These are phyloP conservation scores for Populus nigra DNA, from an alignment of 345 rosid species.

Conservation along the genomic window DNA sequence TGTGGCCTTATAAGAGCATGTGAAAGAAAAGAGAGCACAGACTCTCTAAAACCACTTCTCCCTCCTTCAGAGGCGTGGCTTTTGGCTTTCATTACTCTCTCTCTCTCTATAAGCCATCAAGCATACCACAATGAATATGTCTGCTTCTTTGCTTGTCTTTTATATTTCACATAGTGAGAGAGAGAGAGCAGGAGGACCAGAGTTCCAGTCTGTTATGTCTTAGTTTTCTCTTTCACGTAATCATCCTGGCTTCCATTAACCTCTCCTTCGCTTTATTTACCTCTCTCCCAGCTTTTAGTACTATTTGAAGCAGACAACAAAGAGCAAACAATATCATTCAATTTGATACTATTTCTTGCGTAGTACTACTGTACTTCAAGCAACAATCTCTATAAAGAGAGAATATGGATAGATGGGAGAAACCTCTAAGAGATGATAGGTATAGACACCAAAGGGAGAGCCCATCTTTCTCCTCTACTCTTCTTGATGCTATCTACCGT, in stretches of 20 bases:
- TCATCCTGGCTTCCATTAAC: conserved; percentile 25
- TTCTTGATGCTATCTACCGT: conserved; percentile 35
- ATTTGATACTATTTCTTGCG: conserved; percentile 26
- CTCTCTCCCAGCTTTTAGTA: conserved; percentile 33
- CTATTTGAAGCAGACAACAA: conserved; percentile 33
- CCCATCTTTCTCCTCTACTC: conserved; percentile 36
- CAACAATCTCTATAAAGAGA: conserved; percentile 19
- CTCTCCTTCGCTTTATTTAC: conserved; percentile 2
- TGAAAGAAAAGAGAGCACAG: conserved; percentile 10
- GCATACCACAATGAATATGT: conserved; percentile 40
- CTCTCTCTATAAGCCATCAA: conserved; percentile 24
- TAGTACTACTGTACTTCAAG: not conserved
- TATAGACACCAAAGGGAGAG: conserved; percentile 14
- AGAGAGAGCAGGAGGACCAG: conserved; percentile 9
- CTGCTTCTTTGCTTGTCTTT: conserved; percentile 28
- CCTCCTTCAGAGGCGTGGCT: conserved; percentile 49
- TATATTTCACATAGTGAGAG: not conserved
- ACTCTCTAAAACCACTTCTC: conserved; percentile 13
- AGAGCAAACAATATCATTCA: conserved; percentile 30
- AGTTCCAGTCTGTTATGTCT: conserved; percentile 32
- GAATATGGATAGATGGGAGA: conserved; percentile 50
- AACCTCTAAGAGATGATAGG: conserved; percentile 28
- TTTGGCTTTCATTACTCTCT: conserved; percentile 51
- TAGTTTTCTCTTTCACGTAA: conserved; percentile 11
- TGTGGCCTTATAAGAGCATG: conserved; percentile 35